Evolutionary conservation across 73 alveolate genomes (phyloP), one percentile per base, ranked within the genome.

Genomic region (Paramecium sexaurelia): DNA sequence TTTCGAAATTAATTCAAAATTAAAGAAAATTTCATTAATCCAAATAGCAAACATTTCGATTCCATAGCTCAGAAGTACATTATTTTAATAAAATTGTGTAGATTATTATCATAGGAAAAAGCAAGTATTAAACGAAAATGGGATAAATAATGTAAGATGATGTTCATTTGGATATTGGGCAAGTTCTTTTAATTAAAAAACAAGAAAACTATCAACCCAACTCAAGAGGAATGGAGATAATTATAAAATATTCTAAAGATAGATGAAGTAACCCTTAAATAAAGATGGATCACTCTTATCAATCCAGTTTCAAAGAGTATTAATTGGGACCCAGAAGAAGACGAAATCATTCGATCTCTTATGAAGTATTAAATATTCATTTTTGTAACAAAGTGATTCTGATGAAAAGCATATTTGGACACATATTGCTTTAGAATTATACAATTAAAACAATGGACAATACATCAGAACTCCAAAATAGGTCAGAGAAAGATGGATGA

Each of bases 401-500:
- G 90, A 78, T 22, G 90, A 78, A 61, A 78, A 78, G 26, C 90
- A 78, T 45, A 78, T 78, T 22, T 78, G 90, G 90, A 78, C 90
- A 39, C 22, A 37, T 10, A 78, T 78, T 20, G 90, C 90, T 10
- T 26, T 78, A 11, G 90, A 78, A 78, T 43, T 78, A 15, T 78
- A 78, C 41, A 78, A 78, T 78, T 22, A 78, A 26, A 78, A 78
- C 19, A 78, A 78, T 78, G 90, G 90, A 43, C 17, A 78, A 78
- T 78, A 36, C 55, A 86, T 85, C 35, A 32, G 92, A 55, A 85
- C 84, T 6, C 86, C 86, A 85, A 85, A 97, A 91, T 95, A 97
- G 82, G 96, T 98, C 29, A 84, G 99, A 78, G 99, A 97, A 83
- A 84, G 99, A 57, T 97, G 98, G 98, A 94, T 92, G 91, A 97